These are phyloP conservation scores for Populus pruinosa DNA, from an alignment of 345 rosid species.

Conservation along the genomic window DNA sequence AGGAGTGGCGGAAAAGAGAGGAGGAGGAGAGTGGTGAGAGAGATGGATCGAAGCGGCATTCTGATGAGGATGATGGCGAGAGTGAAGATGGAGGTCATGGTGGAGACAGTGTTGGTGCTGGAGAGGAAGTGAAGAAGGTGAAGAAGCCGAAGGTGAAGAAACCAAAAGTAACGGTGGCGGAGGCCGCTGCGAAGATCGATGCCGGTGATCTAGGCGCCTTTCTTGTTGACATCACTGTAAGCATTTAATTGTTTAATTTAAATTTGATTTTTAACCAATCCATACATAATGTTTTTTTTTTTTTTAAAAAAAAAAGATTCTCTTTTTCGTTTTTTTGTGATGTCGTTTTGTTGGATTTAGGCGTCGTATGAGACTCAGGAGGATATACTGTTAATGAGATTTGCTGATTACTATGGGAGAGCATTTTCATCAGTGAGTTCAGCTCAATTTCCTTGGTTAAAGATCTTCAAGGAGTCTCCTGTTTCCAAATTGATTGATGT, in stretches of 20 bases:
- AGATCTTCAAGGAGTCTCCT: constrained; percentile 51
- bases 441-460: constrained; percentile 64
- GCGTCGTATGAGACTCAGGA: constrained; percentile 46
- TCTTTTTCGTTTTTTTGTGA: not conserved
- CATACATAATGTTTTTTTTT: not conserved
- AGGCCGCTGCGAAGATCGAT: constrained; percentile 62
- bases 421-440: constrained; percentile 50
- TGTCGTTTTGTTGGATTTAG: constrained; percentile 22
- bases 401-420: constrained; percentile 67
- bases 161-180: constrained; percentile 62
- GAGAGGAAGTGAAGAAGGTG: constrained; percentile 37
- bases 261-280: not conserved
- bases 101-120: constrained; percentile 27
- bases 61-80: constrained; percentile 34
- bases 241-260: not conserved
- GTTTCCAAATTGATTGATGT: constrained; percentile 55
- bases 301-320: not conserved
- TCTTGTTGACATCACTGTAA: constrained; percentile 45
- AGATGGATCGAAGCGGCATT: constrained; percentile 38
- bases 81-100: constrained; percentile 41
- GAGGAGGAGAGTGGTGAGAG: constrained; percentile 9
- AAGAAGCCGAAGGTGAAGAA: constrained; percentile 69
- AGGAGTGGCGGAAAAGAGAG: constrained; percentile 30
- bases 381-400: constrained; percentile 62
- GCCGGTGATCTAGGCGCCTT: constrained; percentile 49